phyloP scores from a whole-genome alignment of 2,329 filamentous ascomycete species.

The Mycogone perniciosa region DNA sequence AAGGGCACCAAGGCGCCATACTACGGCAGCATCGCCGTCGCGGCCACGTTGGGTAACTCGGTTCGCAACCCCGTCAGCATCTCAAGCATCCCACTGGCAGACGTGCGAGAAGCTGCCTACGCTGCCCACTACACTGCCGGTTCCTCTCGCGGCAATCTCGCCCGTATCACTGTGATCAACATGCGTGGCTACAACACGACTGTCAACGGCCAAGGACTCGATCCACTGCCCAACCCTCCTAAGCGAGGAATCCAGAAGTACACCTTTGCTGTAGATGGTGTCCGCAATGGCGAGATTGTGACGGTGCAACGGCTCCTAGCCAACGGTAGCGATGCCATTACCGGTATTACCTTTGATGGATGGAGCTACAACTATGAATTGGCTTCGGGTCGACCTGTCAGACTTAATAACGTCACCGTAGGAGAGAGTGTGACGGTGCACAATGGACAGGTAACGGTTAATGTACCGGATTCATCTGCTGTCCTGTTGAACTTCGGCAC shows the following conservation, averaged over 20 bases:
- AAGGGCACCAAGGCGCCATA: constrained; percentile 57
- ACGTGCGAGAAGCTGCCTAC: constrained; percentile 44
- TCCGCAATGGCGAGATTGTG: constrained; percentile 20
- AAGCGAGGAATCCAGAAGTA: constrained; percentile 24
- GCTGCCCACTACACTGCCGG: constrained; percentile 40
- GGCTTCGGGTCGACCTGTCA: constrained; percentile 45
- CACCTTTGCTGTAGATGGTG: constrained; percentile 38
- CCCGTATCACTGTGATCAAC: constrained; percentile 50
- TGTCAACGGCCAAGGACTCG: constrained; percentile 29
- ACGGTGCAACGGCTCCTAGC: constrained; percentile 46
- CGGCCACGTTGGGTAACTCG: constrained; percentile 46
- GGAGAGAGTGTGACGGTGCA: constrained; percentile 36
- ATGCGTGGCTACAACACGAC: constrained; percentile 55
- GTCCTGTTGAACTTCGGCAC: constrained; percentile 29
- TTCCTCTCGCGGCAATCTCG: constrained; percentile 28
- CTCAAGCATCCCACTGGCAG: constrained; percentile 38
- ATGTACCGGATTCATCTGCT: constrained; percentile 38
- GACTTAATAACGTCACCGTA: constrained; percentile 48
- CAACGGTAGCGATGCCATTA: constrained; percentile 58
- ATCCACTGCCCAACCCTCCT: constrained; percentile 19
- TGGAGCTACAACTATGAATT: constrained; percentile 57
- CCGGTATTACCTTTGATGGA: constrained; percentile 56
- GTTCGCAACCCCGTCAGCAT: constrained; percentile 34
- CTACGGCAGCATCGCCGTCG: constrained; percentile 55
- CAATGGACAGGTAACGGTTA: constrained; percentile 32